A percentile compares a stretch with the other conserved stretches of the same genome.
Conservation (phyloP, 139 green algal species). For the Axilococcus clingmanii region DNA sequence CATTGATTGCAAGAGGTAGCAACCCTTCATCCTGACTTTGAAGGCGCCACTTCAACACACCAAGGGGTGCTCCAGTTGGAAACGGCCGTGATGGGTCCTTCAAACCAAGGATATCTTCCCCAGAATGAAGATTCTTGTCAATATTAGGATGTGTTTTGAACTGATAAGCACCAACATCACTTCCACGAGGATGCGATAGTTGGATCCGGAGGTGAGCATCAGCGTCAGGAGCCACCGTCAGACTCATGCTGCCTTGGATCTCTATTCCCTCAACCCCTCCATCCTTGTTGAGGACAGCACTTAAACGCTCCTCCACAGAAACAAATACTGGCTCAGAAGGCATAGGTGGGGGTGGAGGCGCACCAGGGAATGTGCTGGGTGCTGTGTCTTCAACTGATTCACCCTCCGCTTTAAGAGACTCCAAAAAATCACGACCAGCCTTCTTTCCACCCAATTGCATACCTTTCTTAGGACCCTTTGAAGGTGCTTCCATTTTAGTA, state of each 20-base stretch:
- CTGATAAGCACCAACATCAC: conserved; percentile 75
- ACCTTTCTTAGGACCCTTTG: conserved; percentile 27
- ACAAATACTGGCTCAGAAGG: conserved; percentile 44
- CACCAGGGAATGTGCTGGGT: neutral
- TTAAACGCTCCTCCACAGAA: conserved; percentile 74
- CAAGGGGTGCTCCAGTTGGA: conserved; percentile 72
- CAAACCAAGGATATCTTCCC: conserved; percentile 67
- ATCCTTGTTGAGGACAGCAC: conserved; percentile 74
- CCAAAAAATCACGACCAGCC: conserved; percentile 71
- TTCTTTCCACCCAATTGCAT: conserved; percentile 83
- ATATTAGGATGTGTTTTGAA: conserved; percentile 99
- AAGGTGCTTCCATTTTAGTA: conserved; percentile 31
- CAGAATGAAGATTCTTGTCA: conserved; percentile 85
- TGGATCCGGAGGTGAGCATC: conserved; percentile 55
- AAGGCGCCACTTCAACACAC: conserved; percentile 95
- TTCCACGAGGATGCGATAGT: conserved; percentile 16
- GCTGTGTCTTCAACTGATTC: conserved; percentile 28
- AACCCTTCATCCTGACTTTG: conserved; percentile 55
- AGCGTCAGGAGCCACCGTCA: conserved; percentile 61
- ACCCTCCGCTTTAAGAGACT: conserved; percentile 44
- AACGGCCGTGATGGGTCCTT: conserved; percentile 92
- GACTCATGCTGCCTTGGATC: conserved; percentile 80
- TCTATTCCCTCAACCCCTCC: conserved; percentile 91
- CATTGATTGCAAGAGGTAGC: conserved; percentile 78
- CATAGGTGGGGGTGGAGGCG: neutral